A percentile compares a stretch with the other conserved stretches of the same genome.
Evolutionary conservation across 305 asterid genomes (phyloP).

Genomic region (Plantago coronopus): DNA sequence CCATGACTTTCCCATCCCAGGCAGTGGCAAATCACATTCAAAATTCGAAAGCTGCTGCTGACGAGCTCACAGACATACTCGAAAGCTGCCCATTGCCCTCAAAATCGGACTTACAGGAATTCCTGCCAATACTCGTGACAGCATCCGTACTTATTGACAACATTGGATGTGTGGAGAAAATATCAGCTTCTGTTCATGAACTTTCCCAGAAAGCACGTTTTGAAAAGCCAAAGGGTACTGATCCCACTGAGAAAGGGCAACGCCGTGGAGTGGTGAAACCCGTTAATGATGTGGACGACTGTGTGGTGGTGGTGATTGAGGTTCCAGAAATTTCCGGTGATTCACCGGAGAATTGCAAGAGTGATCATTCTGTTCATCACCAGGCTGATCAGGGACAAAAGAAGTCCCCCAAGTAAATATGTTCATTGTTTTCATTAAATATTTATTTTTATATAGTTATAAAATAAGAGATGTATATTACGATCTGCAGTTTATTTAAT

Average conservation of each 20-base stretch:
- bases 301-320: constrained; percentile 28
- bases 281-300: constrained; percentile 21
- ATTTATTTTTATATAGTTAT: no score
- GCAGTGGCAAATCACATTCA: constrained; percentile 24
- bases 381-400: neutral
- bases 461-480: no score
- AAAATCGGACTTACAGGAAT: constrained; percentile 31
- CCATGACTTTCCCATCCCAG: constrained; percentile 29
- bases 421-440: no score
- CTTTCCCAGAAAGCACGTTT: constrained; percentile 50
- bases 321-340: constrained; percentile 13
- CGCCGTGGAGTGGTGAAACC: constrained; percentile 50
- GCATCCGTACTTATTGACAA: constrained; percentile 59
- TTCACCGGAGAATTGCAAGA: constrained; percentile 14
- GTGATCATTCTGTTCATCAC: no score
- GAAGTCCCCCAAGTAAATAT: no score
- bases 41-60: constrained; percentile 32
- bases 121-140: constrained; percentile 38
- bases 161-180: constrained; percentile 37
- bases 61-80: constrained; percentile 34
- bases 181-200: constrained; percentile 34
- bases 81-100: constrained; percentile 15
- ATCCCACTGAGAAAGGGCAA: constrained; percentile 13
- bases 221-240: constrained; percentile 17
- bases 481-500: no score